Evolutionary conservation across 176 grass and related monocot species (phyloP).

Genomic region (Lolium perenne): DNA sequence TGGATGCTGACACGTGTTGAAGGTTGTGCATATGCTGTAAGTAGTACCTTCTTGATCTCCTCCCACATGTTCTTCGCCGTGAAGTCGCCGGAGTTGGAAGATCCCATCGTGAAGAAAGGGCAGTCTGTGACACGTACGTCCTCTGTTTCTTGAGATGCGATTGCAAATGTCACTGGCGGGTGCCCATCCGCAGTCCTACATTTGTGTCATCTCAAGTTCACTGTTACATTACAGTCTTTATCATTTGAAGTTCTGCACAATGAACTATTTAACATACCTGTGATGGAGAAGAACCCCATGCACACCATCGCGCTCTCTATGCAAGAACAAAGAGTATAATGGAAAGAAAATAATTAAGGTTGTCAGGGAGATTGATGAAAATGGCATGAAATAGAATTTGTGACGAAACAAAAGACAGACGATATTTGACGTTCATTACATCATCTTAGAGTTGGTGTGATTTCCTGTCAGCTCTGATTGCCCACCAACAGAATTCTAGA

Average conservation of each 20-base stretch:
- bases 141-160: constrained; percentile 69
- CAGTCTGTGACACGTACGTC: constrained; percentile 74
- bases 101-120: constrained; percentile 67
- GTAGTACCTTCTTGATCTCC: constrained; percentile 64
- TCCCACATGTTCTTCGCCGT: constrained; percentile 80
- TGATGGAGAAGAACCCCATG: constrained; percentile 78
- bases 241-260: neutral
- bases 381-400: neutral
- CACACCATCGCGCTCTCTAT: constrained; percentile 72
- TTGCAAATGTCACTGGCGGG: constrained; percentile 82
- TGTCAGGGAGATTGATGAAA: neutral
- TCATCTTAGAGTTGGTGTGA: constrained; percentile 86
- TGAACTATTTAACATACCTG: constrained; percentile 47
- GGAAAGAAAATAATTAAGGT: neutral
- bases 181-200: constrained; percentile 58
- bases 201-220: constrained; percentile 11
- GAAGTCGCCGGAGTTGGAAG: constrained; percentile 54
- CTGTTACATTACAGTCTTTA: neutral
- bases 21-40: neutral
- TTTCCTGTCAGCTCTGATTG: constrained; percentile 76
- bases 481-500: constrained; percentile 92
- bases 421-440: constrained; percentile 44
- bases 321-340: neutral
- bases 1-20: neutral
- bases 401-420: neutral